phyloP scores from a whole-genome alignment of 1,284 basidiomycete genomes.

The Ceratobasidium sp. region DNA sequence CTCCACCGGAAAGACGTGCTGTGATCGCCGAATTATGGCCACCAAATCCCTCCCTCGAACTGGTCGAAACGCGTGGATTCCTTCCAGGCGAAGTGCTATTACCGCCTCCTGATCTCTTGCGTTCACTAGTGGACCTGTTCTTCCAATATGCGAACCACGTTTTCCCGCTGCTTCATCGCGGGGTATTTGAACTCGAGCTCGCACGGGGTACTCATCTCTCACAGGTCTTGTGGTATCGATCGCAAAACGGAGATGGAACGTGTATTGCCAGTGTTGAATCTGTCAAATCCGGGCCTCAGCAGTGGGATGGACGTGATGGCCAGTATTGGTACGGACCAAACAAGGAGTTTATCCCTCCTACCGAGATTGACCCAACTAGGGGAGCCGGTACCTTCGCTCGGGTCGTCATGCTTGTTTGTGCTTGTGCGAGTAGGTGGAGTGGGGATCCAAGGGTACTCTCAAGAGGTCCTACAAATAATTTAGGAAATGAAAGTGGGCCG shows the following conservation, averaged over 20 bases:
- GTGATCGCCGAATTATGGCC: not conserved
- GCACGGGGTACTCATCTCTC: constrained; percentile 11
- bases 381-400: constrained; percentile 59
- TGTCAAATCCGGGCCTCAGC: too few species aligned
- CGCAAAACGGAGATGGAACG: too few species aligned
- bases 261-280: too few species aligned
- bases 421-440: constrained; percentile 64
- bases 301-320: constrained; percentile 60
- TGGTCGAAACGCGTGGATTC: not conserved
- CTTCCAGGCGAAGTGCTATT: constrained; percentile 55
- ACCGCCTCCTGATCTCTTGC: constrained; percentile 67
- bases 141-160: constrained; percentile 63
- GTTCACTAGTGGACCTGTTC: constrained; percentile 64
- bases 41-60: not conserved
- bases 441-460: constrained; percentile 65
- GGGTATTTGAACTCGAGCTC: constrained; percentile 60
- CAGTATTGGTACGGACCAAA: constrained; percentile 61
- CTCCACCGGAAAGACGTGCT: constrained; percentile 15
- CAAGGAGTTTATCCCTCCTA: not conserved
- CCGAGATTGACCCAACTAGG: not conserved
- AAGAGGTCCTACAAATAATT: constrained; percentile 44
- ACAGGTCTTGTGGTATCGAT: constrained; percentile 44
- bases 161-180: constrained; percentile 66
- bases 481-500: constrained; percentile 54
- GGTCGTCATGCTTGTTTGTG: constrained; percentile 66